These are phyloP conservation scores for Dendrobium nobile DNA, from an alignment of 106 monocot species.

Conservation along the genomic window DNA sequence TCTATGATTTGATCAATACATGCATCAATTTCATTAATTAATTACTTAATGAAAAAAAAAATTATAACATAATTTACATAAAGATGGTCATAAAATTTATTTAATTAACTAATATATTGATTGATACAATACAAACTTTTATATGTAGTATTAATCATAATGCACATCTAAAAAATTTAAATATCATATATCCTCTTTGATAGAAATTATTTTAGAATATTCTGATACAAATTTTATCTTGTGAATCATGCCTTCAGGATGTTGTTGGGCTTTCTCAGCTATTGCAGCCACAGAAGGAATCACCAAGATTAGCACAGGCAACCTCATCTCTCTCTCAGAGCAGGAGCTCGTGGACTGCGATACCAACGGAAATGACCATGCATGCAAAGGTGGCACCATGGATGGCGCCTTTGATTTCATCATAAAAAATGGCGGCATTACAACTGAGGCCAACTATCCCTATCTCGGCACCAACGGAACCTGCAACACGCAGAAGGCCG, in stretches of 20 bases:
- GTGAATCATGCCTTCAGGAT: constrained; percentile 20
- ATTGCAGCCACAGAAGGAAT: constrained; percentile 63
- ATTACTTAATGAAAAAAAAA: too few species aligned
- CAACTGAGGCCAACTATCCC: constrained; percentile 66
- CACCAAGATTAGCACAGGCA: constrained; percentile 57
- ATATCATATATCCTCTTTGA: too few species aligned
- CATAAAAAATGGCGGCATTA: constrained; percentile 66
- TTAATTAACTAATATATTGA: too few species aligned
- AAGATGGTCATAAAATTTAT: too few species aligned
- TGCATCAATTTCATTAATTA: too few species aligned
- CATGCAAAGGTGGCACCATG: constrained; percentile 81
- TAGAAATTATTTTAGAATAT: too few species aligned
- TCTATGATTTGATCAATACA: too few species aligned
- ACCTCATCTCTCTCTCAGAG: constrained; percentile 58
- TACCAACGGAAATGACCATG: constrained; percentile 30
- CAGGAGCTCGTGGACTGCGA: constrained; percentile 87
- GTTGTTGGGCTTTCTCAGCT: constrained; percentile 86
- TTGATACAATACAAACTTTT: too few species aligned
- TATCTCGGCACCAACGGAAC: constrained; percentile 14
- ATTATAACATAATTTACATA: too few species aligned
- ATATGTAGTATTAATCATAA: too few species aligned
- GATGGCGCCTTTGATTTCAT: constrained; percentile 81
- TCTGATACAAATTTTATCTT: too few species aligned
- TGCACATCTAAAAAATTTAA: too few species aligned
- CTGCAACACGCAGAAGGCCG: constrained; percentile 1